Percentiles rank a stretch among this genome's conserved stretches.
These are phyloP conservation scores for Calonectria honghensis DNA, from an alignment of 2,329 filamentous ascomycete genomes.

Conservation along the genomic window DNA sequence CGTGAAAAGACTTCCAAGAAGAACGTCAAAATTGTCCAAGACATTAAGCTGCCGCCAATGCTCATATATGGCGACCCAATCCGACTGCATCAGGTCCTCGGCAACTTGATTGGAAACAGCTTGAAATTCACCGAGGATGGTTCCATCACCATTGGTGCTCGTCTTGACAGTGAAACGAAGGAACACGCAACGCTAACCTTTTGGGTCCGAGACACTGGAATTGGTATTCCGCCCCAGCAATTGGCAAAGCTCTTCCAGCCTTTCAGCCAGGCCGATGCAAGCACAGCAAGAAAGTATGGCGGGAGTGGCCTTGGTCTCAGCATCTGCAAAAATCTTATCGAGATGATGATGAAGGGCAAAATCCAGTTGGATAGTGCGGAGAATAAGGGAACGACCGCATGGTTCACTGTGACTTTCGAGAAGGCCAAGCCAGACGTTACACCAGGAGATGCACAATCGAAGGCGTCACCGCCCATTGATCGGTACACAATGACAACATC, in stretches of 20 bases:
- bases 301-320: slow-evolving; percentile 93
- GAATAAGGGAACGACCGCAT: slow-evolving; percentile 81
- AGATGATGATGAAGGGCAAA: slow-evolving; percentile 91
- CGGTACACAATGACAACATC: slow-evolving; percentile 58
- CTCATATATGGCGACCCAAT: slow-evolving; percentile 80
- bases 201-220: slow-evolving; percentile 92
- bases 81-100: slow-evolving; percentile 80
- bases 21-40: slow-evolving; percentile 78
- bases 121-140: slow-evolving; percentile 95
- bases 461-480: slow-evolving; percentile 61
- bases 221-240: slow-evolving; percentile 89
- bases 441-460: slow-evolving; percentile 71
- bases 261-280: slow-evolving; percentile 94
- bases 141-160: slow-evolving; percentile 88
- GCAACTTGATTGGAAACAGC: slow-evolving; percentile 93
- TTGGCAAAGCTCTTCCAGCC: slow-evolving; percentile 91
- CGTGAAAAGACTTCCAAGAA: slow-evolving; percentile 77
- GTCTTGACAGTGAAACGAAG: slow-evolving; percentile 81
- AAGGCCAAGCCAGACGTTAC: slow-evolving; percentile 81
- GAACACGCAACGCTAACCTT: slow-evolving; percentile 86
- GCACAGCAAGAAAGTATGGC: slow-evolving; percentile 92
- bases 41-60: slow-evolving; percentile 85
- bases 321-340: slow-evolving; percentile 95
- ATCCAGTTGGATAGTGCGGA: slow-evolving; percentile 88
- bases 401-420: slow-evolving; percentile 89